Base-by-base conservation (phyloP, 768 basidiomycete genomes). In the Chalciporus chontae region DNA sequence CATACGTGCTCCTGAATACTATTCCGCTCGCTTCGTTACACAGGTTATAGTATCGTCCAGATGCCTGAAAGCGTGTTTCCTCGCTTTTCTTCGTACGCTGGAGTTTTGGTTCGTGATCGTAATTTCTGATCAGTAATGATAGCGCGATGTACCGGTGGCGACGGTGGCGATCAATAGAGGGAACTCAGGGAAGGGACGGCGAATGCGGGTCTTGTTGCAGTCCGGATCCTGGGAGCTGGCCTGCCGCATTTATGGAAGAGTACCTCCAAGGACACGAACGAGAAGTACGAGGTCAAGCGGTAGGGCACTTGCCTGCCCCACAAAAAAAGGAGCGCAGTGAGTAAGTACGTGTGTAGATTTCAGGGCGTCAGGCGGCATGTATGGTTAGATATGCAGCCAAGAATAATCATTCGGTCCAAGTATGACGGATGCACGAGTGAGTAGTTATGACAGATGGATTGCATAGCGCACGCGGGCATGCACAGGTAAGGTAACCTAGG, bases 91-190 rank as follows among this genome's bases (percentile, higher is more conserved):
- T 41, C 8, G 3, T 48, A 24, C 47, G 34, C 27, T 11, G 10
- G 11, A 15, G 10, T 45, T 4, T n/a, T n/a, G 26, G 26, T 19
- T 26, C n/a, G 36, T 8, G 34, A 34, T n/a, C 26, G 3, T 21
- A 21, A n/a, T n/a, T 21, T 21, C 21, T 43, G 39, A 43, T 5
- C 45, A n/a, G n/a, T n/a, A n/a, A n/a, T 4, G 19, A 7, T 27
- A 96, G 94, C 82, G 95, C 32, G 96, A 95, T 15, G 89, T 98
- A 51, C 96, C 96, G 4, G 93, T 95, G 13, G 96, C 96, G 4
- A 97, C 95, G 3, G 94, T 97, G 15, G 95, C 94, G 0, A 97
- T 98, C 66, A 93, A 94, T 67, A 96, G 96, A 60, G 83, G 89
- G n/a, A n/a, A n/a, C n/a, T n/a, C n/a, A n/a, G n/a, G n/a, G 15